Percentiles rank a stretch among this genome's conserved stretches.
phyloP scores from a whole-genome alignment of 441 rosid species.

The Pelargonium australe region DNA sequence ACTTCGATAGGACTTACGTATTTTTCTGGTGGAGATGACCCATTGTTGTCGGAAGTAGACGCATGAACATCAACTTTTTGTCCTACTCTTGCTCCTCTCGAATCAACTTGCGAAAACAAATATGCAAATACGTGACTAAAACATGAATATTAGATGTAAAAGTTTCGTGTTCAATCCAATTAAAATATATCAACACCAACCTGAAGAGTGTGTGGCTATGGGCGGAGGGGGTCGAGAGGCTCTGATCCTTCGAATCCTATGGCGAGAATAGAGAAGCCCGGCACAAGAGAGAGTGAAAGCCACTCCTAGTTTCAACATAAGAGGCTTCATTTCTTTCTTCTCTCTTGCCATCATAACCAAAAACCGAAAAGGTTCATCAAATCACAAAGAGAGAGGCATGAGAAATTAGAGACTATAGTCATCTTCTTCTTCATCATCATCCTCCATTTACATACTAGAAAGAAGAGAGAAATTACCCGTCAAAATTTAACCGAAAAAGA shows the following conservation, averaged over 20 bases:
- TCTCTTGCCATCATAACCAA: constrained; percentile 34
- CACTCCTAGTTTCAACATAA: constrained; percentile 53
- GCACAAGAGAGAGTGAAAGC: constrained; percentile 64
- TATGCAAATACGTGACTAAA: neutral
- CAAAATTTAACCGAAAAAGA: no score
- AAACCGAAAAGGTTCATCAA: neutral
- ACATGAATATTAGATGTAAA: neutral
- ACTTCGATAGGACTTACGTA: constrained; percentile 27
- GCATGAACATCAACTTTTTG: constrained; percentile 18
- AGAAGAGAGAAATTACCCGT: no score
- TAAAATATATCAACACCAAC: constrained; percentile 22
- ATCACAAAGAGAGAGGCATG: constrained; percentile 5
- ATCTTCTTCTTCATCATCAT: constrained; percentile 30
- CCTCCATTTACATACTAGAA: constrained; percentile 34
- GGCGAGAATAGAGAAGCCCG: constrained; percentile 54
- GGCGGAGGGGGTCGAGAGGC: constrained; percentile 36
- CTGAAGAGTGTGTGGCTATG: constrained; percentile 33
- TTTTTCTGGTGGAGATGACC: constrained; percentile 19
- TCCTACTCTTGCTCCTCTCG: constrained; percentile 16
- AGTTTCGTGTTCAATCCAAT: neutral
- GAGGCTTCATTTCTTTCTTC: constrained; percentile 43
- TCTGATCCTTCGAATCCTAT: constrained; percentile 31
- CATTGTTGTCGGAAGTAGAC: constrained; percentile 16
- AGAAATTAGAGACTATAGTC: constrained; percentile 3
- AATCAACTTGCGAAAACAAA: constrained; percentile 15